Conservation (phyloP, 1,284 basidiomycete genomes). For the Apiotrichum mycotoxinovorans region DNA sequence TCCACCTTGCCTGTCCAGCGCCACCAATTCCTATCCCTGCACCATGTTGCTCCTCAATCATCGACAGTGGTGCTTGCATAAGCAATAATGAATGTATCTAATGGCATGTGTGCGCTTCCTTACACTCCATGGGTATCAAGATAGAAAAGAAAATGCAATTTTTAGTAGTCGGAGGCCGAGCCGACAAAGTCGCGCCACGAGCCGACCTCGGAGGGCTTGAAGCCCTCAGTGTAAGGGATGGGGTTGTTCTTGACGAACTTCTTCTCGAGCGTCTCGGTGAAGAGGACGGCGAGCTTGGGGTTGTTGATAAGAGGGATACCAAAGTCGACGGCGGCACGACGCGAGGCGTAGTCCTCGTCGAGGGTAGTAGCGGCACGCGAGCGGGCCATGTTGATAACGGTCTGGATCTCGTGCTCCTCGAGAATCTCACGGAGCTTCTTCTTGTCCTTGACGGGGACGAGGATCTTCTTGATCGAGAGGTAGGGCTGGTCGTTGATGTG, state of each 20-base stretch:
- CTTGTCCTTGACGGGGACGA: conserved; percentile 97
- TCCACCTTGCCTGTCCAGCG: background rate
- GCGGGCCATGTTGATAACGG: conserved; percentile 89
- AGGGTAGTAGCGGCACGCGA: conserved; percentile 70
- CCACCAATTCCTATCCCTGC: background rate
- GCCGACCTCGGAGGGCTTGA: conserved; percentile 86
- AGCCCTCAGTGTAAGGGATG: conserved; percentile 78
- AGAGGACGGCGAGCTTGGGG: conserved; percentile 79
- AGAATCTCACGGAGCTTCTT: conserved; percentile 74
- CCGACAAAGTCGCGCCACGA: conserved; percentile 88
- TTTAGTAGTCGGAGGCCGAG: conserved; percentile 26
- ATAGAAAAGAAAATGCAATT: conserved; percentile 1
- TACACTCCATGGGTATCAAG: conserved; percentile 8
- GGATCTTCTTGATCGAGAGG: conserved; percentile 72
- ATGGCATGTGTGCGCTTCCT: conserved; percentile 5
- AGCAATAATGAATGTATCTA: conserved; percentile 14
- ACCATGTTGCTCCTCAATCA: too few relatives aligned
- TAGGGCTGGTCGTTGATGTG: conserved; percentile 79
- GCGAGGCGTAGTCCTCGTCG: conserved; percentile 96
- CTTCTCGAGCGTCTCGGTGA: conserved; percentile 82
- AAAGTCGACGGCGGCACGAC: conserved; percentile 86
- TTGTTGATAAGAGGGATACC: conserved; percentile 82
- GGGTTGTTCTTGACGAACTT: conserved; percentile 84
- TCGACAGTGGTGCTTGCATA: conserved; percentile 12
- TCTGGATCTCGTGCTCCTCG: conserved; percentile 92